Evolutionary conservation across 2,329 filamentous ascomycete species (phyloP).

Genomic region (Aspergillus hiratsukae): DNA sequence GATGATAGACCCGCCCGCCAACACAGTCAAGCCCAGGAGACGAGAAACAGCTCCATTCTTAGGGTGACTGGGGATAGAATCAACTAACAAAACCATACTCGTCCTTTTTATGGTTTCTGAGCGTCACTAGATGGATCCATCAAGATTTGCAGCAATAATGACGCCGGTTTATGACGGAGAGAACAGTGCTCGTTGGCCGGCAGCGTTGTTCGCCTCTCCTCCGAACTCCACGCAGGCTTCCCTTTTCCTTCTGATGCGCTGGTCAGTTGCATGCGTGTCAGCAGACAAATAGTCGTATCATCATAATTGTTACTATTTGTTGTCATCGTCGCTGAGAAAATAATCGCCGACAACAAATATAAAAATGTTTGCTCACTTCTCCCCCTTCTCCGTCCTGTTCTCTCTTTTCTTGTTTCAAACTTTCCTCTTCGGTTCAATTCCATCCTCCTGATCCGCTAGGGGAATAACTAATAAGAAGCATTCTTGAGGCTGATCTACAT

Average conservation of each 20-base stretch:
- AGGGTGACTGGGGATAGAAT: conserved; percentile 3
- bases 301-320: not conserved
- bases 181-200: not conserved
- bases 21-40: conserved; percentile 7
- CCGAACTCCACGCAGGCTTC: conserved; percentile 15
- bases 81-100: not conserved
- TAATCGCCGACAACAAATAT: conserved; percentile 4
- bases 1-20: conserved; percentile 21
- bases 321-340: conserved; percentile 1
- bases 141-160: not conserved
- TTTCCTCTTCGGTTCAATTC: not conserved
- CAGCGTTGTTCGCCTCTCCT: not conserved
- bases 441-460: not conserved
- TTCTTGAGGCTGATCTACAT: not conserved
- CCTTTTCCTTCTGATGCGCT: conserved; percentile 14
- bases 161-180: not conserved
- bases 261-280: conserved; percentile 20
- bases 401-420: not conserved
- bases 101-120: not conserved
- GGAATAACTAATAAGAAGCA: not conserved
- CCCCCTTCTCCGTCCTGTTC: not conserved
- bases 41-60: conserved; percentile 1
- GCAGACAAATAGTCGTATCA: not conserved
- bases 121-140: not conserved
- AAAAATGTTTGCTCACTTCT: conserved; percentile 6